These are phyloP conservation scores for Psilocybe cubensis DNA, from an alignment of 768 basidiomycete species.

Conservation along the genomic window DNA sequence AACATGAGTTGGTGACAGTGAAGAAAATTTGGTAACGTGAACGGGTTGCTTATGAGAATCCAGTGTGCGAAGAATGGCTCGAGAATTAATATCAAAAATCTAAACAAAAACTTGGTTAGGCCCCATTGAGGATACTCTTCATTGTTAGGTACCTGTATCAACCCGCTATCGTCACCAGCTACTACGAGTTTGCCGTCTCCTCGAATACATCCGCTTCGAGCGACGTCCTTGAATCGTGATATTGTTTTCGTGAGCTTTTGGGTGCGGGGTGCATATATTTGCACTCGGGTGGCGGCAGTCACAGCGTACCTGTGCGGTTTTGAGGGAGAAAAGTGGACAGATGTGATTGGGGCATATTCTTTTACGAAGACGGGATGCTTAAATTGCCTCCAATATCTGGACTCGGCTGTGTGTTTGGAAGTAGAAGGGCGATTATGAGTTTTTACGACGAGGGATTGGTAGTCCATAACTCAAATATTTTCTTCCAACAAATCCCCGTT, in stretches of 20 bases:
- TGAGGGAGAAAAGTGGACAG: conserved; percentile 86
- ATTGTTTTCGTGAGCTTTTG: conserved; percentile 97
- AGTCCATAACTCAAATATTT: conserved; percentile 61
- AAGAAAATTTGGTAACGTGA: conserved; percentile 92
- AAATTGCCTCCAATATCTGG: conserved; percentile 86
- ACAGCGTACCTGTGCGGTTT: conserved; percentile 95
- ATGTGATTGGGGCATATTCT: conserved; percentile 95
- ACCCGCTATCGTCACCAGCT: conserved; percentile 92
- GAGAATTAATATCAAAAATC: conserved; percentile 92
- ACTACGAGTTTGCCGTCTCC: conserved; percentile 94
- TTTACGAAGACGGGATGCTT: conserved; percentile 94
- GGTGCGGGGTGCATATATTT: conserved; percentile 95
- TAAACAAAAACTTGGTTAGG: conserved; percentile 28
- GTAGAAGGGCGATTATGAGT: conserved; percentile 55
- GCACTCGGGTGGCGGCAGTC: conserved; percentile 90
- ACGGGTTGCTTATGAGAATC: conserved; percentile 96
- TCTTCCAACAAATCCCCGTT: conserved; percentile 5
- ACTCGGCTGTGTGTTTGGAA: conserved; percentile 71
- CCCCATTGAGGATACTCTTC: not conserved
- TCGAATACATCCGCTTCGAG: conserved; percentile 86
- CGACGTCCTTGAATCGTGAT: conserved; percentile 95
- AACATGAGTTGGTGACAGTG: conserved; percentile 77
- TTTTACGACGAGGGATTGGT: conserved; percentile 76
- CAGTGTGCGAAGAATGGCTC: conserved; percentile 91
- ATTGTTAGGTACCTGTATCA: conserved; percentile 64